Base-by-base conservation (phyloP, 768 basidiomycete genomes). In the Megacollybia marginata region DNA sequence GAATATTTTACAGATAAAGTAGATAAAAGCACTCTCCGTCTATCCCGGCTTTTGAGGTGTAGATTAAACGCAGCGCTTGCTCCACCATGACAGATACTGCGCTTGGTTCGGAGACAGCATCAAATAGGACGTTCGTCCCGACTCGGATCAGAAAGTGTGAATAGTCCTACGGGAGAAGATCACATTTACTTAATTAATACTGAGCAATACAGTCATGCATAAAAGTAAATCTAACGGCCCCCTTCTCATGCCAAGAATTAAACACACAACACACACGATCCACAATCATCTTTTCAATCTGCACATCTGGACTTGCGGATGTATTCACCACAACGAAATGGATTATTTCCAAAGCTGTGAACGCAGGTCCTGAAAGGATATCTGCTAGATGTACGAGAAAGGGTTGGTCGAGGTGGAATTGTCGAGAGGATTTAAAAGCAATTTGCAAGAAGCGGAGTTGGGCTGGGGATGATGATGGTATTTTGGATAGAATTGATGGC, bases 1-100 rank as follows among this genome's bases (percentile, higher is more conserved):
- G 52, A 50, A 78, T 9, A 68, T 73, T 10, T 74, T n/a, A n/a
- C n/a, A n/a, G n/a, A n/a, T n/a, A n/a, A 28, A 28, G 2, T 28
- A 28, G 6, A 28, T 28, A 28, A 28, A 6, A 28, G 2, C 6
- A 28, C 23, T 28, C 23, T 28, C 23, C 23, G 23, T 28, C 23
- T 28, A 28, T 28, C n/a, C n/a, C 23, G 23, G 23, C 4, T 28
- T 28, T 28, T 6, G 6, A 28, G 23, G 23, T 28, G 6, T 28
- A 28, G 23, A 28, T 6, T 28, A 2, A 2, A 28, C 23, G 23
- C 6, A 3, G 23, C 23, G 6, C 23, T 28, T 6, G 6, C 6
- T 28, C 6, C 23, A 28, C 2, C 6, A 2, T 28, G 23, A 28
- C 23, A 28, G 23, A 6, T 28, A 28, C 6, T 6, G 23, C 23